Conservation (phyloP, 768 basidiomycete genomes). For the Panus rudis region DNA sequence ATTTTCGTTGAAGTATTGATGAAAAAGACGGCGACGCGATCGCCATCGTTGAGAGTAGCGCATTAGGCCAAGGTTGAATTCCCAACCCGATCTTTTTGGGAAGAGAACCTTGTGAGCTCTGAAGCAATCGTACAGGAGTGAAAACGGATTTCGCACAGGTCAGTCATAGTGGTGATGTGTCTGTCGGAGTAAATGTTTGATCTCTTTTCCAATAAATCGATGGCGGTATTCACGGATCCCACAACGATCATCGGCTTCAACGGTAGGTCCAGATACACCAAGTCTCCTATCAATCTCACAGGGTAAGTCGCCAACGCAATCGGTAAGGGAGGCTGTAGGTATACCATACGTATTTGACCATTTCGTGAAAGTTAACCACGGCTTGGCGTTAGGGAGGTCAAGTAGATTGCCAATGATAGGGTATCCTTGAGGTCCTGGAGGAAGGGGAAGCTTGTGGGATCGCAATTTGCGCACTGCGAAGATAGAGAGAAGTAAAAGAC, state of each 20-base stretch:
- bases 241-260: background rate
- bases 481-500: too few relatives aligned
- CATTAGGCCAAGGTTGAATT: constrained; percentile 5
- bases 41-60: constrained; percentile 14
- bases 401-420: constrained; percentile 19
- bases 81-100: constrained; percentile 4
- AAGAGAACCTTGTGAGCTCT: background rate
- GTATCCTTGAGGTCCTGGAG: constrained; percentile 17
- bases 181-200: constrained; percentile 9
- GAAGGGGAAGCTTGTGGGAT: constrained; percentile 7
- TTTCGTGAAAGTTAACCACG: constrained; percentile 10
- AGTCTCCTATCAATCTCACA: background rate
- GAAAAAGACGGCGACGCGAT: constrained; percentile 12
- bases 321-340: background rate
- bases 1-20: constrained; percentile 12
- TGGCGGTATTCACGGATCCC: background rate
- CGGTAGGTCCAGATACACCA: background rate
- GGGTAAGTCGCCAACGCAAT: background rate
- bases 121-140: background rate
- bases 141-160: background rate
- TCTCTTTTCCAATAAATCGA: constrained; percentile 12
- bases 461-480: too few relatives aligned
- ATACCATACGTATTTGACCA: constrained; percentile 13
- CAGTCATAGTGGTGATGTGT: background rate
- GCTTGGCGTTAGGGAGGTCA: constrained; percentile 11